phyloP scores from a whole-genome alignment of 2,329 filamentous ascomycete genomes.

The Pseudogymnoascus sp. region DNA sequence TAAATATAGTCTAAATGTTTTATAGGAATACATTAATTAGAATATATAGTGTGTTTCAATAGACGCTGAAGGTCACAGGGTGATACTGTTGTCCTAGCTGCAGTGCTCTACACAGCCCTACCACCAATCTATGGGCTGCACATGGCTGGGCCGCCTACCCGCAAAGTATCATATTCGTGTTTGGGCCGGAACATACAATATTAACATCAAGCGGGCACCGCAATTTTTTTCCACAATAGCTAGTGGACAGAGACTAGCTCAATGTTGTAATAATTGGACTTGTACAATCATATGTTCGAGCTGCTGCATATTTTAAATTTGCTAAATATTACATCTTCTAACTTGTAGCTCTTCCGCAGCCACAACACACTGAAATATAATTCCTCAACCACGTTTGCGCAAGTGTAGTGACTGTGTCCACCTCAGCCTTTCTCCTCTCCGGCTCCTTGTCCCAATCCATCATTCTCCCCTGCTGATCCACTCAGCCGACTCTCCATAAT shows the following conservation, averaged over 20 bases:
- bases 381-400: background rate
- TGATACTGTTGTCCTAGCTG: too few species aligned
- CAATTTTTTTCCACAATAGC: background rate
- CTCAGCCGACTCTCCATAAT: background rate
- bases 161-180: too few species aligned
- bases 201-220: background rate
- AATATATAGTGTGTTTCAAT: too few species aligned
- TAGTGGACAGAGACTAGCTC: background rate
- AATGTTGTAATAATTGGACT: background rate
- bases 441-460: background rate
- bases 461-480: background rate
- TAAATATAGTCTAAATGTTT: too few species aligned
- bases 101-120: too few species aligned
- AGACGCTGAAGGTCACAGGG: too few species aligned
- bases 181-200: background rate
- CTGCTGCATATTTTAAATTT: background rate
- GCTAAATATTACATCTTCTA: background rate
- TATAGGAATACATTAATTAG: too few species aligned
- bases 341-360: background rate
- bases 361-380: background rate
- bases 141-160: too few species aligned
- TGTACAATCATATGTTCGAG: background rate
- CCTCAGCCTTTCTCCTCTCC: background rate
- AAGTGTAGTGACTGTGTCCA: background rate
- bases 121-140: too few species aligned